Percentiles rank a stretch among this genome's conserved stretches.
phyloP scores from a whole-genome alignment of 495 filamentous ascomycete genomes.

The Xylaria palmicola region DNA sequence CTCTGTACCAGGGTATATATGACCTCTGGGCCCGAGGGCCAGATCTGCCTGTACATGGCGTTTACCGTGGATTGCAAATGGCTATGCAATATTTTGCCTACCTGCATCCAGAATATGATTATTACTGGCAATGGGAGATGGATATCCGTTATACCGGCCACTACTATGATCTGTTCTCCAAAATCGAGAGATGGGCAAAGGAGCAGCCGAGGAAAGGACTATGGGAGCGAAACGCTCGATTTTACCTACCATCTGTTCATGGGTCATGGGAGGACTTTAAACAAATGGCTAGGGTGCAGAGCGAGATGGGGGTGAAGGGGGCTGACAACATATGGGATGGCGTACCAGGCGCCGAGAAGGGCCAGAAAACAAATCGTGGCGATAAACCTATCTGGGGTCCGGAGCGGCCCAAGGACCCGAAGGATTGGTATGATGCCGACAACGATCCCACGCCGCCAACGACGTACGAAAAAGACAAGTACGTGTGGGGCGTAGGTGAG shows the following conservation, averaged over 20 bases:
- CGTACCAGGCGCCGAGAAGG: slow-evolving; percentile 35
- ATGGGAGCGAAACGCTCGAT: slow-evolving; percentile 90
- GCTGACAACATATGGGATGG: slow-evolving; percentile 69
- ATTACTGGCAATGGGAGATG: slow-evolving; percentile 99
- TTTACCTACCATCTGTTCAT: slow-evolving; percentile 87
- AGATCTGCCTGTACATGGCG: slow-evolving; percentile 76
- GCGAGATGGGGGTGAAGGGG: slow-evolving; percentile 73
- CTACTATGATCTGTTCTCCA: slow-evolving; percentile 84
- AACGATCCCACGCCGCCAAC: slow-evolving; percentile 69
- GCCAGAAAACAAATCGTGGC: slow-evolving; percentile 33
- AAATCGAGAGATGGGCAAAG: slow-evolving; percentile 70
- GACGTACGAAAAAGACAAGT: slow-evolving; percentile 73
- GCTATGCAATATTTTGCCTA: slow-evolving; percentile 90
- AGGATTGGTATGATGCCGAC: slow-evolving; percentile 67
- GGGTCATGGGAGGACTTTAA: slow-evolving; percentile 91
- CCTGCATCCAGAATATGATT: slow-evolving; percentile 89
- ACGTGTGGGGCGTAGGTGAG: slow-evolving; percentile 86
- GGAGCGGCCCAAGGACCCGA: slow-evolving; percentile 58
- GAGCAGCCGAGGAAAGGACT: slow-evolving; percentile 84
- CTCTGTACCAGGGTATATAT: slow-evolving; percentile 78
- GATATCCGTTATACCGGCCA: slow-evolving; percentile 96
- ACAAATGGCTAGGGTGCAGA: slow-evolving; percentile 88
- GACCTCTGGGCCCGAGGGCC: slow-evolving; percentile 67
- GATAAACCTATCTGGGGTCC: slow-evolving; percentile 87
- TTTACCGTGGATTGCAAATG: slow-evolving; percentile 89